Percentiles rank a stretch among this genome's conserved stretches.
These are phyloP conservation scores for Xylaria nigripes DNA, from an alignment of 495 filamentous ascomycete genomes.

Conservation along the genomic window DNA sequence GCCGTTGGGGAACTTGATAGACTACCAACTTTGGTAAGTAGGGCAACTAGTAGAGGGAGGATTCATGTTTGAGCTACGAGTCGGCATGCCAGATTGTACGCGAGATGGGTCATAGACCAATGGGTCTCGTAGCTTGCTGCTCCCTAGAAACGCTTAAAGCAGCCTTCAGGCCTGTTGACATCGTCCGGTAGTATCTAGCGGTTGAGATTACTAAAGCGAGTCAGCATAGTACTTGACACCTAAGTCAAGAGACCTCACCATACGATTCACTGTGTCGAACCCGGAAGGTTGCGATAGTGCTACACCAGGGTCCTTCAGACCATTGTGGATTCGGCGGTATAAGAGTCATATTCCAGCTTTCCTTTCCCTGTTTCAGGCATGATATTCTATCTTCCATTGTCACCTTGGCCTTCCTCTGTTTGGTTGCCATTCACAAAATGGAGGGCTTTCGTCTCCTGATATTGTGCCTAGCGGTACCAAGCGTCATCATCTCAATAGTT, in stretches of 20 bases:
- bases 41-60: neutral
- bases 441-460: slow-evolving; percentile 28
- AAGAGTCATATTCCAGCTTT: slow-evolving; percentile 1
- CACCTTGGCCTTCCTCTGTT: neutral
- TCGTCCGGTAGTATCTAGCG: neutral
- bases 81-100: neutral
- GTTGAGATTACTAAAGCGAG: neutral
- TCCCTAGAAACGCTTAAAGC: neutral
- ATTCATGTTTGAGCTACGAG: neutral
- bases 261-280: neutral
- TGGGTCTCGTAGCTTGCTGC: neutral
- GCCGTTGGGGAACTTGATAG: slow-evolving; percentile 9
- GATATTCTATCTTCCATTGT: neutral
- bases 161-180: neutral
- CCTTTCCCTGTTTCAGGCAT: neutral
- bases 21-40: neutral
- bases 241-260: neutral
- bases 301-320: neutral
- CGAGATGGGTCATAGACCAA: neutral
- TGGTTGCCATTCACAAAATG: slow-evolving; percentile 13
- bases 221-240: neutral
- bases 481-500: slow-evolving; percentile 34
- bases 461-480: slow-evolving; percentile 38
- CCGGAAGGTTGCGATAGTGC: neutral
- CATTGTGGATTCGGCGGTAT: neutral